Base-by-base conservation (phyloP, 441 rosid genomes). In the Arabidopsis lyrata region DNA sequence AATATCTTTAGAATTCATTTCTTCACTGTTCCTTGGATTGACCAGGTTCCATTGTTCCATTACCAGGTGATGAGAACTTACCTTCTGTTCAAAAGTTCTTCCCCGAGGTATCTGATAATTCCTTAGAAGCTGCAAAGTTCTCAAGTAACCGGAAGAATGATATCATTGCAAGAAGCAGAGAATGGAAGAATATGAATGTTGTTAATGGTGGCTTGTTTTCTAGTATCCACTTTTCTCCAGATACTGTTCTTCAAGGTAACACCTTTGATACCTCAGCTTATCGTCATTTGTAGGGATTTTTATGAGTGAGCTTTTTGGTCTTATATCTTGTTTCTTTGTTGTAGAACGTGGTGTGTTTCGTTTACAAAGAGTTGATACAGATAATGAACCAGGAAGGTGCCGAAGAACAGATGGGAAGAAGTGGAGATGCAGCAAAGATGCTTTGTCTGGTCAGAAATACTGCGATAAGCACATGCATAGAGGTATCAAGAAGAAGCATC, bases 361-460 rank as follows among this genome's bases (percentile, higher is more conserved):
- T 66, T 53, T 70, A 38, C 59, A 63, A 34, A 76, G 65, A 72
- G 78, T 70, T 49, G 78, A 80, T 49, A 55, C 41, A 60, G 90
- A 82, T 38, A 80, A 69, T 44, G 90, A 82, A 76, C 81, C 72
- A 12, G 82, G 86, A 65, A 85, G 96, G 72, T 92, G 94, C 59
- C 72, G 86, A 76, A 90, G 96, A 82, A 92, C 94, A 20, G 96
- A 90, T 60, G 96, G 96, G 56, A 90, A 85, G 84, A 85, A 83
- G 68, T 90, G 97, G 96, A 82, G 89, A 48, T 85, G 96, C 80
- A 79, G 86, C 42, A 82, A 78, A 64, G 87, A 72, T 32, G 90
- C 74, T 34, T 64, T 90, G 56, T 67, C 86, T 20, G 68, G 73
- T 54, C 84, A 90, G 76, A 90, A 90, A 50, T 92, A 87, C 53